Evolutionary conservation across 441 rosid species (phyloP).

Genomic region (Pelargonium myrrhifolium): DNA sequence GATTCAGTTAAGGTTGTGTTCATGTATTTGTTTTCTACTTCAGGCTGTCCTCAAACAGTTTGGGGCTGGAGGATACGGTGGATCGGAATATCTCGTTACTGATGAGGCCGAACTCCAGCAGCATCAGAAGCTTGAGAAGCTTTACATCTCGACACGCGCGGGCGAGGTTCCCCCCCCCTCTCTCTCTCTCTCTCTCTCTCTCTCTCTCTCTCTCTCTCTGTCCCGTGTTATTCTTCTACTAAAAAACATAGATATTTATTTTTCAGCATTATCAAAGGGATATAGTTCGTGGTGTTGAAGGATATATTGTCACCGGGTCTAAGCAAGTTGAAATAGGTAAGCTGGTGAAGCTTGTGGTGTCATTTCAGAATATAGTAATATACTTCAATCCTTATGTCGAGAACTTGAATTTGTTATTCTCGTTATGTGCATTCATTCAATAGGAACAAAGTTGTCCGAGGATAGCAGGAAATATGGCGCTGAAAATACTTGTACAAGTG

Average conservation of each 20-base stretch:
- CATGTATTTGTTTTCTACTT: constrained; percentile 10
- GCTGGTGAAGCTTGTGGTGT: constrained; percentile 15
- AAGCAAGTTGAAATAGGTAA: constrained; percentile 91
- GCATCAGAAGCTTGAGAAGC: constrained; percentile 89
- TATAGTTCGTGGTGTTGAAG: constrained; percentile 86
- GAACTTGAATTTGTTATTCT: constrained; percentile 13
- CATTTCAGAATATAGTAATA: not conserved
- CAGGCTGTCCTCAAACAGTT: constrained; percentile 91
- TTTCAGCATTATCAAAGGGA: constrained; percentile 87
- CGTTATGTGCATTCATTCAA: constrained; percentile 14
- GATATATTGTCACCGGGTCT: constrained; percentile 69
- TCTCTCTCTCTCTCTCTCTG: not conserved
- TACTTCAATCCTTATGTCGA: not conserved
- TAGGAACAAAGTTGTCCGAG: constrained; percentile 80
- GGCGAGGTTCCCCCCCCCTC: constrained; percentile 52
- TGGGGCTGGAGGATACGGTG: constrained; percentile 83
- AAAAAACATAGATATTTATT: not conserved
- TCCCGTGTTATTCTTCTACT: constrained; percentile 4
- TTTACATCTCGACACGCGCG: constrained; percentile 79
- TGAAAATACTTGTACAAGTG: constrained; percentile 82
- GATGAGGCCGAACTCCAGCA: constrained; percentile 70
- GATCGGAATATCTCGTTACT: constrained; percentile 51
- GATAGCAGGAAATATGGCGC: constrained; percentile 84
- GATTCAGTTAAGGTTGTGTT: not conserved
- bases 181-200: not conserved